Conservation (phyloP, 352 stramenopile genomes). For the Globisporangium yorkense region DNA sequence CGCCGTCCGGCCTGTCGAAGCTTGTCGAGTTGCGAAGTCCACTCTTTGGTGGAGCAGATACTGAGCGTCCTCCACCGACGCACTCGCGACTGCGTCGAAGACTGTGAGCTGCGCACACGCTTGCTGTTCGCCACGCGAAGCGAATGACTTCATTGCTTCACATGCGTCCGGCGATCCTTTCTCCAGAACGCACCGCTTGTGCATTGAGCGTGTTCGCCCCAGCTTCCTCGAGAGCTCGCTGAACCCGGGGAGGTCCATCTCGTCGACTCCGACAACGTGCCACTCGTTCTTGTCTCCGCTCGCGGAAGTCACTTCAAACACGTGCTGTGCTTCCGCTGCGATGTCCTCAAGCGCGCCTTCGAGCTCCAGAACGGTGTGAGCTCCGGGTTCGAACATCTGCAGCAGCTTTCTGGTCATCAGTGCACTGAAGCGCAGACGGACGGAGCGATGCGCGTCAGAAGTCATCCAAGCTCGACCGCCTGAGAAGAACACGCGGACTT, state of each 20-base stretch:
- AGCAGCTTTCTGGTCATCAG: slow-evolving; percentile 44
- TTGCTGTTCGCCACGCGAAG: neutral
- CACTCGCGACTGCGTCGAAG: slow-evolving; percentile 47
- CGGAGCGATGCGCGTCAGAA: slow-evolving; percentile 1
- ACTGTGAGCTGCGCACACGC: slow-evolving; percentile 23
- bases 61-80: slow-evolving; percentile 45
- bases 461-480: slow-evolving; percentile 36
- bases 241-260: slow-evolving; percentile 45
- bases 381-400: slow-evolving; percentile 23
- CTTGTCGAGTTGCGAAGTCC: slow-evolving; percentile 33
- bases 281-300: slow-evolving; percentile 7
- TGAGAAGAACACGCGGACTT: slow-evolving; percentile 34
- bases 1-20: slow-evolving; percentile 33
- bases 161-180: neutral
- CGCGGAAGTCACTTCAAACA: slow-evolving; percentile 17
- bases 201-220: slow-evolving; percentile 35
- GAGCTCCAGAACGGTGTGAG: slow-evolving; percentile 23
- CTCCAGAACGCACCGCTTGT: slow-evolving; percentile 30
- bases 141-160: neutral
- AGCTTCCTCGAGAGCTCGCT: slow-evolving; percentile 34
- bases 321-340: slow-evolving; percentile 20
- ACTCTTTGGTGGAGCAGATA: slow-evolving; percentile 42
- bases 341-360: slow-evolving; percentile 29
- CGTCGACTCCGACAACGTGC: slow-evolving; percentile 37
- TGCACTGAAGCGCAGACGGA: slow-evolving; percentile 32